Evolutionary conservation across 768 basidiomycete genomes (phyloP).

Genomic region (Lanmaoa rubissima): DNA sequence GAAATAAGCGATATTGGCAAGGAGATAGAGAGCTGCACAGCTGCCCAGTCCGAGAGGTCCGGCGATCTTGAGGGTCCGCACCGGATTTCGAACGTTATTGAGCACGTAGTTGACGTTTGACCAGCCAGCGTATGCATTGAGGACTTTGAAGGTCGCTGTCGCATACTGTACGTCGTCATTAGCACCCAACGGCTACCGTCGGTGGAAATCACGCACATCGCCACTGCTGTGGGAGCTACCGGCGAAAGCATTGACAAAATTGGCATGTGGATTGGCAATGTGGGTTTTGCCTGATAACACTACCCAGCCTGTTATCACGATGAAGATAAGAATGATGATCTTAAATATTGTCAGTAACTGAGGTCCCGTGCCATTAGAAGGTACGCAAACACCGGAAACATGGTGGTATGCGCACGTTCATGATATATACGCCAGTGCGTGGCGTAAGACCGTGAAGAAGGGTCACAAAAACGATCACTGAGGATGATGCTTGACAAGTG

Average conservation of each 20-base stretch:
- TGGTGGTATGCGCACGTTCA: conserved; percentile 44
- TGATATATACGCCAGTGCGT: conserved; percentile 44
- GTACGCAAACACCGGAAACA: background rate
- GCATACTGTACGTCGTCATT: conserved; percentile 44
- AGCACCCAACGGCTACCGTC: background rate
- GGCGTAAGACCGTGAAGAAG: conserved; percentile 53
- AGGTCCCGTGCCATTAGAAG: conserved; percentile 8
- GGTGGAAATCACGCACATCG: conserved; percentile 31
- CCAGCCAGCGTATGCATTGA: conserved; percentile 52
- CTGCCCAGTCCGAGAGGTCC: conserved; percentile 57
- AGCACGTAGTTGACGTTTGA: conserved; percentile 56
- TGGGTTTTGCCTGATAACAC: conserved; percentile 58
- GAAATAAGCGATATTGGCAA: conserved; percentile 61
- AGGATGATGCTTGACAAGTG: background rate
- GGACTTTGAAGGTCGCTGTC: conserved; percentile 62
- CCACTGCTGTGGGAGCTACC: conserved; percentile 54
- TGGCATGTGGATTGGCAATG: conserved; percentile 51
- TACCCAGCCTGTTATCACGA: conserved; percentile 58
- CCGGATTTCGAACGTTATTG: conserved; percentile 58
- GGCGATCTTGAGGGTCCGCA: conserved; percentile 60
- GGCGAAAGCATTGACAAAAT: conserved; percentile 56
- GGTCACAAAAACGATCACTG: conserved; percentile 51
- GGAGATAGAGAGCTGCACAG: conserved; percentile 49
- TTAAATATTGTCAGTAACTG: conserved; percentile 53
- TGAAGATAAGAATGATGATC: conserved; percentile 49